Evolutionary conservation across 2,329 filamentous ascomycete genomes (phyloP).

Genomic region (Colletotrichum magnum): DNA sequence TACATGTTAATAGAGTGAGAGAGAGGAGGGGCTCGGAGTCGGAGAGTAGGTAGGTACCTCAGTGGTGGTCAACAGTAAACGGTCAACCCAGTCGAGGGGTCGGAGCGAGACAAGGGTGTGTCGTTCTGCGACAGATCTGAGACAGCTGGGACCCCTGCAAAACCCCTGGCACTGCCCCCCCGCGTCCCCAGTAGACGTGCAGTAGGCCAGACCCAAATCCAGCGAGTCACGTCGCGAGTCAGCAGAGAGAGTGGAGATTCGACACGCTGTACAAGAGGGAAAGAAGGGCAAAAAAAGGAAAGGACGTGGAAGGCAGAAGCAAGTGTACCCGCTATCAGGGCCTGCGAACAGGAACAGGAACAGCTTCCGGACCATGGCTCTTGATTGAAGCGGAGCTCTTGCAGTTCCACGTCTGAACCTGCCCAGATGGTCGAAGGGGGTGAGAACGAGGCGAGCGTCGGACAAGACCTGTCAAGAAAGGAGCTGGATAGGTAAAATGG

Average conservation of each 20-base stretch:
- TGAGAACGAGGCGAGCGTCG: constrained; percentile 8
- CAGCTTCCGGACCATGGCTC: constrained; percentile 29
- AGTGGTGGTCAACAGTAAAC: constrained; percentile 21
- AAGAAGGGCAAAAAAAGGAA: constrained; percentile 1
- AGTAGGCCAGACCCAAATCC: constrained; percentile 26
- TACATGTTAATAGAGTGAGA: background rate
- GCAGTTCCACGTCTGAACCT: constrained; percentile 16
- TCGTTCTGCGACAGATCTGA: constrained; percentile 61
- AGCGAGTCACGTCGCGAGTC: constrained; percentile 40
- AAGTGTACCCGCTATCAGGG: constrained; percentile 3
- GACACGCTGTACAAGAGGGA: constrained; percentile 27
- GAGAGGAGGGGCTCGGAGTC: background rate
- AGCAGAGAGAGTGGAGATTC: constrained; percentile 20
- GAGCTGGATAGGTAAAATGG: too few species aligned
- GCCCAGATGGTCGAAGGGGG: constrained; percentile 6
- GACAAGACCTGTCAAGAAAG: background rate
- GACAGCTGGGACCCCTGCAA: constrained; percentile 49
- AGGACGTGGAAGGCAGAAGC: background rate
- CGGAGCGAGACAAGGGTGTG: constrained; percentile 42
- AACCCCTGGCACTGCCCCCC: constrained; percentile 43
- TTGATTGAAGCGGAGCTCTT: background rate
- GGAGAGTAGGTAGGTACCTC: background rate
- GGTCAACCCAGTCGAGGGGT: constrained; percentile 37
- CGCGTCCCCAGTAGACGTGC: constrained; percentile 41
- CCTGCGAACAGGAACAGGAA: background rate